A percentile compares a stretch with the other conserved stretches of the same genome.
Evolutionary conservation across 2,329 filamentous ascomycete species (phyloP).

Genomic region (Fusarium guadeloupense): DNA sequence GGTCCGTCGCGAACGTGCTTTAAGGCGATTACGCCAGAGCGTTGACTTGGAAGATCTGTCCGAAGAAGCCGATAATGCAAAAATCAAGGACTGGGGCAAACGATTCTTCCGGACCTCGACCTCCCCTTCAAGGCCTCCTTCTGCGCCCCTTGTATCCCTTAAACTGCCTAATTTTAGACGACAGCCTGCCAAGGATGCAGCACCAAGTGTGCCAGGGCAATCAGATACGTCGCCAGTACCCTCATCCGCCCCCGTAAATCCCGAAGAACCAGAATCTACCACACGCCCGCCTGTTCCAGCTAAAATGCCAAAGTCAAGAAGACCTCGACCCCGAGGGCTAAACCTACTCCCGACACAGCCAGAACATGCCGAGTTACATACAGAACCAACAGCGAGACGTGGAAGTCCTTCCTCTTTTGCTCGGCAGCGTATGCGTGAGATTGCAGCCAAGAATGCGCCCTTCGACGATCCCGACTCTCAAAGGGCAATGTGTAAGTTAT

Average conservation of each 20-base stretch:
- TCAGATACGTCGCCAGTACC: conserved; percentile 5
- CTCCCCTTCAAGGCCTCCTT: conserved; percentile 21
- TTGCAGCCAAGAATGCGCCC: conserved; percentile 54
- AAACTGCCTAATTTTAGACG: conserved; percentile 29
- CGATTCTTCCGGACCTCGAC: conserved; percentile 47
- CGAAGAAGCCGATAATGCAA: conserved; percentile 46
- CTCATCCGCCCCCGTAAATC: conserved; percentile 11
- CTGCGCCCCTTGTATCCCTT: conserved; percentile 44
- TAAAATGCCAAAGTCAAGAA: conserved; percentile 39
- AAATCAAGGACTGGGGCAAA: conserved; percentile 50
- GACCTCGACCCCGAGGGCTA: conserved; percentile 44
- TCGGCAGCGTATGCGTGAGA: conserved; percentile 55
- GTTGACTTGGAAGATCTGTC: conserved; percentile 54
- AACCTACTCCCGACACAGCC: conserved; percentile 52
- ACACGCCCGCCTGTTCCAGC: conserved; percentile 25
- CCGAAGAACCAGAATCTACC: conserved; percentile 20
- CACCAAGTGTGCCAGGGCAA: conserved; percentile 3
- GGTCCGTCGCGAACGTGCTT: conserved; percentile 80
- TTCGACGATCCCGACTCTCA: conserved; percentile 55
- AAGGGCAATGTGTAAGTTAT: conserved; percentile 52
- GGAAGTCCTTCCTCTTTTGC: conserved; percentile 56
- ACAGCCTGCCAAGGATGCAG: conserved; percentile 10
- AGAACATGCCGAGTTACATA: conserved; percentile 46
- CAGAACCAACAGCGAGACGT: conserved; percentile 45
- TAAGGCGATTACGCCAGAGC: conserved; percentile 68